Base-by-base conservation (phyloP, 2,329 filamentous ascomycete species). In the Mollisiaceae sp. region DNA sequence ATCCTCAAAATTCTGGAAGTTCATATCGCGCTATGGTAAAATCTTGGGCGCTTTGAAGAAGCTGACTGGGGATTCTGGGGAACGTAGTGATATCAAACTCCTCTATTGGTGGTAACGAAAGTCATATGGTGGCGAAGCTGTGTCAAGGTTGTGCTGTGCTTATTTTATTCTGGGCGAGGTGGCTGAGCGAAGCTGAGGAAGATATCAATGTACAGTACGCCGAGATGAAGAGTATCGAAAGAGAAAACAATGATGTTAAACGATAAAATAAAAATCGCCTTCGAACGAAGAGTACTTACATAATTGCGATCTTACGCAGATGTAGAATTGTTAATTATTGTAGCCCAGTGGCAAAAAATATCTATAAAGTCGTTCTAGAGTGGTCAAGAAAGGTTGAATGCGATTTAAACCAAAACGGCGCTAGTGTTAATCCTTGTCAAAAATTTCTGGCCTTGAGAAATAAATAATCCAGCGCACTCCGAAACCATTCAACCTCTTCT, bases 81-180 rank as follows among this genome's bases (percentile, higher is more conserved):
- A 57, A 12, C 27, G 9, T 18, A 5, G 52, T 12, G n/a, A 32
- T 54, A 54, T 54, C 18, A 9, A 38, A 5, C 11, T 22, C 8
- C 24, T 38, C 24, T 57, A 38, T 38, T 57, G 32, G 55, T 12
- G 36, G 18, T 22, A 39, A 41, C 4, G 12, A 24, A 22, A 18
- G 36, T 38, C 55, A 22, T 15, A 15, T 57, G 55, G 55, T 57
- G 32, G 55, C 55, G 55, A 57, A 57, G 55, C 55, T 20, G 35
- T 39, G 20, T 57, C 35, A 22, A 22, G 55, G 47, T 22, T 22
- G 14, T 39, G 35, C 55, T 24, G 32, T 57, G 55, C 55, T 57
- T 39, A 57, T 57, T 57, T 20, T 57, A 14, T 57, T 20, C 14
- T 32, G 27, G 27, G 15, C 12, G 35, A 18, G n/a, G 55, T 38